Base-by-base conservation (phyloP, 108 stramenopile genomes). In the Asterionellopsis glacialis region DNA sequence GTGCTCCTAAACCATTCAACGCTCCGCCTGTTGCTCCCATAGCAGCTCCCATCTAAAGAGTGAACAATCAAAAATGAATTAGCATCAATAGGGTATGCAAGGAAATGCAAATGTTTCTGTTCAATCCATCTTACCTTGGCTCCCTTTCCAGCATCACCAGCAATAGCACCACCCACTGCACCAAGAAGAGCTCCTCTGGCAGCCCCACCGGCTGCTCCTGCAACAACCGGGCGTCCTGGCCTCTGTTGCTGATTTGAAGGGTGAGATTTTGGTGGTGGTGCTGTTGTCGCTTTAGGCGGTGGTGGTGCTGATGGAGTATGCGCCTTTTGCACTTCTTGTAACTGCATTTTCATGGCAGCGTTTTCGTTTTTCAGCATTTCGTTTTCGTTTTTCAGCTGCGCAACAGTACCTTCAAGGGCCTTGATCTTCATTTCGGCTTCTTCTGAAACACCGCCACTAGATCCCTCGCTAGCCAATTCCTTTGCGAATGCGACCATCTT, bases 171-270 rank as follows among this genome's bases (percentile, higher is more conserved):
- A 21, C 48, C 64, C 0, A 65, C 55, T 10, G 64, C 64, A 12
- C 64, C 64, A 11, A 55, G 21, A 38, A 65, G 41, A 9, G 64
- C 64, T 24, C 64, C 64, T 40, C 55, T 18, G 16, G 64, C 64
- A 45, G 64, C 64, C 1, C 64, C 64, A 56, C 64, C 33, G 2
- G 55, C 55, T 12, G 55, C 41, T 19, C 55, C 41, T n/a, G 39
- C 13, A 23, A 55, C 41, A 12, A 56, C 64, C 11, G 21, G 22
- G 41, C 39, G 54, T 15, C 54, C 54, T 18, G 12, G 23, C 11
- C 16, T 11, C 50, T 51, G 27, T 15, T 45, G 61, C 11, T 43
- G 19, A 45, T 60, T 13, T 14, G 55, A 15, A 16, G 55, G 45
- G 11, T 47, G 22, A 33, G 61, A 21, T 14, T 54, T 38, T 15